phyloP scores from a whole-genome alignment of 2,329 filamentous ascomycete genomes.

The Raffaelea ambrosiae region DNA sequence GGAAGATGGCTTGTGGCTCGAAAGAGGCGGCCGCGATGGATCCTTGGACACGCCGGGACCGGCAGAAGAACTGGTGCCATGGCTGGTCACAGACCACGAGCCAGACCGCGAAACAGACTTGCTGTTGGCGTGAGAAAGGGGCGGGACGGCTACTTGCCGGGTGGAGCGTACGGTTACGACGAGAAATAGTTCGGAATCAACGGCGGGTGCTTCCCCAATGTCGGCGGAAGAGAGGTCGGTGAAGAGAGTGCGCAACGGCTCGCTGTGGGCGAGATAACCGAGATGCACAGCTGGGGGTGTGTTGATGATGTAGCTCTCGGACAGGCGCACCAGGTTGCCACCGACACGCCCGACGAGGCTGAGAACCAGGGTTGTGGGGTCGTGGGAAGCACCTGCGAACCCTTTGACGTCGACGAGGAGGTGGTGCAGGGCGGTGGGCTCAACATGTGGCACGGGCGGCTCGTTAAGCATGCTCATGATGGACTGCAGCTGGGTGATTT shows the following conservation, averaged over 20 bases:
- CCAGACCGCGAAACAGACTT: conserved; percentile 46
- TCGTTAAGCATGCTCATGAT: conserved; percentile 91
- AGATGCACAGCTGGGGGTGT: conserved; percentile 67
- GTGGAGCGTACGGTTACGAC: conserved; percentile 68
- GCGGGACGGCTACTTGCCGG: conserved; percentile 34
- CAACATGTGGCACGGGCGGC: conserved; percentile 59
- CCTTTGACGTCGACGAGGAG: conserved; percentile 76
- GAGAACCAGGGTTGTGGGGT: conserved; percentile 66
- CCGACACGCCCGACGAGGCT: conserved; percentile 68
- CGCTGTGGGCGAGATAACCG: conserved; percentile 52
- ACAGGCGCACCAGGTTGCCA: conserved; percentile 57
- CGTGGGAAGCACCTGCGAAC: conserved; percentile 68
- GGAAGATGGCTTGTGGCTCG: conserved; percentile 40
- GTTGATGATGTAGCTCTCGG: conserved; percentile 75
- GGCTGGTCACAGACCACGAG: conserved; percentile 25
- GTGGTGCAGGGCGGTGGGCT: conserved; percentile 68
- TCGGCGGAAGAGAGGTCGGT: conserved; percentile 76
- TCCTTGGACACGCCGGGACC: conserved; percentile 30
- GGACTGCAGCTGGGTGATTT: conserved; percentile 84
- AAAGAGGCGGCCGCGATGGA: conserved; percentile 36
- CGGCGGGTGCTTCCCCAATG: conserved; percentile 50
- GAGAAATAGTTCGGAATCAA: conserved; percentile 69
- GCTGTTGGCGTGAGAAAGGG: conserved; percentile 9
- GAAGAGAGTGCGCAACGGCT: conserved; percentile 76
- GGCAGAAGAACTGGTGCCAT: conserved; percentile 33